Evolutionary conservation across 139 green algal species (phyloP), one percentile per base, ranked within the genome.

Genomic region (Dunaliella primolecta): DNA sequence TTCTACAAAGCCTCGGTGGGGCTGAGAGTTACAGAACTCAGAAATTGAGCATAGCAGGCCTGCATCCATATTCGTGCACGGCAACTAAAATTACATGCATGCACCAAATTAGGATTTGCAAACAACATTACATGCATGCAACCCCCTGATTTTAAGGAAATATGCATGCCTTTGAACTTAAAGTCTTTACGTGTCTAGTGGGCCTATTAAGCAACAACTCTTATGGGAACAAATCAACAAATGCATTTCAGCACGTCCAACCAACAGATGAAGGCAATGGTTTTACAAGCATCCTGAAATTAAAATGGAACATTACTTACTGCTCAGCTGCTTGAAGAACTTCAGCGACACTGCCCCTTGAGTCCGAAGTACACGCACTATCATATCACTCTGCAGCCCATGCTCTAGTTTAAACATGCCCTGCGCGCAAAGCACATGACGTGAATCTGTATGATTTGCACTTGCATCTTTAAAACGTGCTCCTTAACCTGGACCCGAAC

Each of bases 311-410:
- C n/a, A 32, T 20, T 36, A 80, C 75, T 33, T 36, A 38, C 75
- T 36, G 27, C 30, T 80, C 29, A 37, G 75, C 75, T 80, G 75
- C n/a, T n/a, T 80, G 29, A 38, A 80, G 27, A 36, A 80, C 75
- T 80, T 80, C 29, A 36, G 24, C 2, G 75, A 27, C 32, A 27
- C n/a, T 33, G 1, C 1, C n/a, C 29, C 29, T 32, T 80, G 75
- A 29, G 29, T 80, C 30, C 2, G 29, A 11, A 64, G 15, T 7
- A 64, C 46, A 64, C 46, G 46, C 46, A 64, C 15, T 7, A 64
- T 64, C 46, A 64, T 64, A 64, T 64, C 46, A 64, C 46, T 64
- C 15, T 64, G 46, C 7, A 64, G 46, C 7, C 46, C 15, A 15
- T 25, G 46, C 46, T 64, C 46, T 15, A 64, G 46, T 15, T 64